phyloP scores from a whole-genome alignment of 1,284 basidiomycete genomes.

The Apiotrichum gamsii region DNA sequence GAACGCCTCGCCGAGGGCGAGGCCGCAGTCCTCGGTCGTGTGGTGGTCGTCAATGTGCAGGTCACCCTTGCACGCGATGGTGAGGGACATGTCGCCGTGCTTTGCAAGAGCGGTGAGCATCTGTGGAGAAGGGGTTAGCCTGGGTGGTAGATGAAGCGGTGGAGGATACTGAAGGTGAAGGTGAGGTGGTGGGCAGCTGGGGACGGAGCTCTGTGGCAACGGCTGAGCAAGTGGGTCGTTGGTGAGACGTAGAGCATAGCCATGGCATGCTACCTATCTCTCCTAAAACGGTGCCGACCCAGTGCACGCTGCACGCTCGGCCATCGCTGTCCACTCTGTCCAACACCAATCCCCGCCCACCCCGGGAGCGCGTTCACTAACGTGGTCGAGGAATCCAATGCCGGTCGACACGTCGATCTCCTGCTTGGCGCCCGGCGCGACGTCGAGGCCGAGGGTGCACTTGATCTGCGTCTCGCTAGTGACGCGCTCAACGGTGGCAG shows the following conservation, averaged over 20 bases:
- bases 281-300: no score
- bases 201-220: neutral
- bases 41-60: conserved; percentile 99
- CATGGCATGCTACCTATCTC: no score
- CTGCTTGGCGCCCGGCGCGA: conserved; percentile 64
- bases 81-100: conserved; percentile 85
- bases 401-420: conserved; percentile 84
- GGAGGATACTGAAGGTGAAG: neutral
- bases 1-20: conserved; percentile 89
- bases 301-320: no score
- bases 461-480: conserved; percentile 91
- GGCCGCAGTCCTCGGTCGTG: conserved; percentile 92
- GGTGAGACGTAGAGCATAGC: no score
- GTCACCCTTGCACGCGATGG: conserved; percentile 87
- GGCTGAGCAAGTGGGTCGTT: no score
- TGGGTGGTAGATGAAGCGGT: neutral
- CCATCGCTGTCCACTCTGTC: no score
- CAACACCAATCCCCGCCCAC: no score
- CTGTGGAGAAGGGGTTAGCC: conserved; percentile 51
- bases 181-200: neutral
- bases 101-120: conserved; percentile 94
- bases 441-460: conserved; percentile 76
- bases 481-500: conserved; percentile 71
- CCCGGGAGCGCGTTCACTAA: no score
- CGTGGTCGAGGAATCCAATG: conserved; percentile 97